phyloP scores from a whole-genome alignment of 352 stramenopile genomes.

The Phytophthora palmivora region DNA sequence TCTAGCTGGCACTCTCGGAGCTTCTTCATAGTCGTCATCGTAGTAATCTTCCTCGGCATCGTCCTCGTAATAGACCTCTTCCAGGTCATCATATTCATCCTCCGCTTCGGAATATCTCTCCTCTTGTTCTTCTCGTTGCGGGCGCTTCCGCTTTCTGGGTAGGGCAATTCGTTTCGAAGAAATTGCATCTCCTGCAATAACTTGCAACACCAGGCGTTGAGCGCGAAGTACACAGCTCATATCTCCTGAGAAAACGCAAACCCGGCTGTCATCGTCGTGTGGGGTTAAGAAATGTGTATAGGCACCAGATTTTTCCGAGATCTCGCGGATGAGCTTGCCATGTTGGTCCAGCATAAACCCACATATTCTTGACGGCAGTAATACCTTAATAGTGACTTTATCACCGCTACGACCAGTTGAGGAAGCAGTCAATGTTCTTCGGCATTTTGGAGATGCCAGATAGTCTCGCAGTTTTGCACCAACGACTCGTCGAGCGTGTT shows the following conservation, averaged over 20 bases:
- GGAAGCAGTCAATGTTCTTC: constrained; percentile 10
- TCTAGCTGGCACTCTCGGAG: constrained; percentile 8
- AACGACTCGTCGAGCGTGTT: constrained; percentile 49
- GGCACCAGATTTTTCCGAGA: constrained; percentile 57
- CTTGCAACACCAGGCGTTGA: constrained; percentile 62
- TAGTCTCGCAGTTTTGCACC: constrained; percentile 44
- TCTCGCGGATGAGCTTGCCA: constrained; percentile 62
- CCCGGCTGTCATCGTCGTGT: constrained; percentile 44
- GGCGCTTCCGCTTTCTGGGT: constrained; percentile 52
- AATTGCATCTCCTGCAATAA: constrained; percentile 64
- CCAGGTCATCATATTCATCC: constrained; percentile 25
- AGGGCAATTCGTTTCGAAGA: constrained; percentile 45
- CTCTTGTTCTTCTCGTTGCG: constrained; percentile 19
- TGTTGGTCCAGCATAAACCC: constrained; percentile 54
- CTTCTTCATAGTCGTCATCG: constrained; percentile 13
- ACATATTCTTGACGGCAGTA: constrained; percentile 56
- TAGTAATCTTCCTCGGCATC: constrained; percentile 27
- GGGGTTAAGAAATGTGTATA: constrained; percentile 55
- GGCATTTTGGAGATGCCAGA: constrained; percentile 30
- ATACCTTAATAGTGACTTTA: constrained; percentile 57
- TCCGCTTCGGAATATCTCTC: constrained; percentile 26
- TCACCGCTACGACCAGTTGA: constrained; percentile 47
- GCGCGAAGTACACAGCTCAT: constrained; percentile 57
- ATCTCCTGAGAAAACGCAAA: constrained; percentile 67
- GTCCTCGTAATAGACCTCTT: constrained; percentile 15